Evolutionary conservation across 148 eudicot species (phyloP).

Genomic region (Fallopia convolvulus): DNA sequence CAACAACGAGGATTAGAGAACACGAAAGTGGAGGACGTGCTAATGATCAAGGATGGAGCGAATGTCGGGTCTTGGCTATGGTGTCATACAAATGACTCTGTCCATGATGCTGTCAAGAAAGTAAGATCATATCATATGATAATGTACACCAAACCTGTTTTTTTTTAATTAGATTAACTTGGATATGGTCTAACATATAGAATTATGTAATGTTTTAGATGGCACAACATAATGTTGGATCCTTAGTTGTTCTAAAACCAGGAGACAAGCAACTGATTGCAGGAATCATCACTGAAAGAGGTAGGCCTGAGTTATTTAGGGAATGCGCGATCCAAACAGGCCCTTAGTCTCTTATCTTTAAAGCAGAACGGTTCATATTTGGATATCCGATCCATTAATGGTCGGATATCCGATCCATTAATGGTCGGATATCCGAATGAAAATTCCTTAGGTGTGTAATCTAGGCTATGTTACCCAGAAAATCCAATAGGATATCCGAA

Average conservation of each 20-base stretch:
- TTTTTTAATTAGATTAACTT: neutral
- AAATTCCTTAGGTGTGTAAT: too few species aligned
- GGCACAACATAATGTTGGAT: constrained; percentile 75
- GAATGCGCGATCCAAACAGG: too few species aligned
- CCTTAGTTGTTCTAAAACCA: constrained; percentile 78
- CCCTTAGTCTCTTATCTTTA: neutral
- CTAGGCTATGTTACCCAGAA: too few species aligned
- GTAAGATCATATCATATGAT: constrained; percentile 21
- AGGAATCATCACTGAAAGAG: constrained; percentile 80
- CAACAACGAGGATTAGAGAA: constrained; percentile 53
- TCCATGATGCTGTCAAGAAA: constrained; percentile 66
- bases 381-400: too few species aligned
- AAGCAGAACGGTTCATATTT: too few species aligned
- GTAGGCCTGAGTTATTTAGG: constrained; percentile 21
- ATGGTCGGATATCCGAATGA: too few species aligned
- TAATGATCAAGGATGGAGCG: constrained; percentile 63
- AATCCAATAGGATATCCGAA: too few species aligned
- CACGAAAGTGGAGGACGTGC: constrained; percentile 59
- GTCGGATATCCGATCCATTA: too few species aligned
- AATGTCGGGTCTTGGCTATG: constrained; percentile 70
- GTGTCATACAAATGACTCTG: constrained; percentile 59
- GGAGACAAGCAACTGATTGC: constrained; percentile 61
- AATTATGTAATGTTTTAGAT: constrained; percentile 35
- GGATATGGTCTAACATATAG: neutral
- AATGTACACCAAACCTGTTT: neutral